Evolutionary conservation across 2,329 filamentous ascomycete genomes (phyloP).

Genomic region (Coleophoma cylindrospora): DNA sequence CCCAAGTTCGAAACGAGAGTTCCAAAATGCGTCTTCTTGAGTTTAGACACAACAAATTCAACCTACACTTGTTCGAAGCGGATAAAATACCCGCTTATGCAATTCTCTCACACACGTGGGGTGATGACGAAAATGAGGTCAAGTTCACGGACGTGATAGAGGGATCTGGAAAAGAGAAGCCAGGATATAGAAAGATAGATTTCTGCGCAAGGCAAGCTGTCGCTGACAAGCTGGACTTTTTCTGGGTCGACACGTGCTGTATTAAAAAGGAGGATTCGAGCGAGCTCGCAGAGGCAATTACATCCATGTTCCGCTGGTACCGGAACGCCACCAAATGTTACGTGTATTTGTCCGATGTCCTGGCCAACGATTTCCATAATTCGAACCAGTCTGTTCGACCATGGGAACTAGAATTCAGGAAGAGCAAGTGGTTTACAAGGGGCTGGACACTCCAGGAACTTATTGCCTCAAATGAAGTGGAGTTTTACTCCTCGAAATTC

Average conservation of each 20-base stretch:
- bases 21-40: too few relatives aligned
- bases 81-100: too few relatives aligned
- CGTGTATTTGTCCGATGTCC: constrained; percentile 2
- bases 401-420: neutral
- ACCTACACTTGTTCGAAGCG: too few relatives aligned
- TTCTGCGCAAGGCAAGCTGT: constrained; percentile 2
- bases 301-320: too few relatives aligned
- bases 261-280: constrained; percentile 2
- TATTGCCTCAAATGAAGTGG: neutral
- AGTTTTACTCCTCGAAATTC: neutral
- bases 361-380: neutral
- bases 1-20: too few relatives aligned
- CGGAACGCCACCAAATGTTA: constrained; percentile 1
- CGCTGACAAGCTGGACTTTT: neutral
- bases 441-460: too few relatives aligned
- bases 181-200: neutral
- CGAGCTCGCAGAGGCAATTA: constrained; percentile 5
- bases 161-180: neutral
- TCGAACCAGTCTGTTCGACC: neutral
- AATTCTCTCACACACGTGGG: neutral
- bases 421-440: too few relatives aligned
- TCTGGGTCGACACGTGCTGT: constrained; percentile 7
- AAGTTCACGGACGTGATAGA: neutral
- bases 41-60: too few relatives aligned
- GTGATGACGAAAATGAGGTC: neutral